Percentiles rank a stretch among this genome's conserved stretches.
These are phyloP conservation scores for Citropsis articulata DNA, from an alignment of 345 rosid species.

Conservation along the genomic window DNA sequence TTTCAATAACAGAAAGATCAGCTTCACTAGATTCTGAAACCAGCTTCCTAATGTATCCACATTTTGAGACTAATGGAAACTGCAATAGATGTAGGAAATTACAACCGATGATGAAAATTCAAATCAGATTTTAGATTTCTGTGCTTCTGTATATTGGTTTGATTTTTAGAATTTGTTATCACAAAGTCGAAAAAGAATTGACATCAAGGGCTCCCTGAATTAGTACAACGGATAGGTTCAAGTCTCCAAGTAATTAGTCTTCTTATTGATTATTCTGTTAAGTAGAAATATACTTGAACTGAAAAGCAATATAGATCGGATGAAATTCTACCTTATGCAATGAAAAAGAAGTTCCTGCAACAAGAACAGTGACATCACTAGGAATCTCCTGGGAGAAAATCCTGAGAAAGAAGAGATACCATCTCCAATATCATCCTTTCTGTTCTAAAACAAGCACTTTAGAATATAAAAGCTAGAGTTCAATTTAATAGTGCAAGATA, in stretches of 20 bases:
- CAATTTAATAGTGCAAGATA: neutral
- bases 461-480: neutral
- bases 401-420: constrained; percentile 44
- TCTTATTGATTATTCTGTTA: neutral
- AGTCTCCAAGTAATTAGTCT: neutral
- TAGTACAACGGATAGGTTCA: neutral
- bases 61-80: constrained; percentile 82
- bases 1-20: constrained; percentile 47
- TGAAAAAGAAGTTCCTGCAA: constrained; percentile 71
- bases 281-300: neutral
- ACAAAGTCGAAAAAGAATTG: neutral
- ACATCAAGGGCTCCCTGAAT: neutral
- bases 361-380: constrained; percentile 78
- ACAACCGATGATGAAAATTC: neutral
- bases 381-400: constrained; percentile 94
- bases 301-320: neutral
- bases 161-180: neutral
- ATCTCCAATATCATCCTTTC: neutral
- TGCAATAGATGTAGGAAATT: constrained; percentile 32
- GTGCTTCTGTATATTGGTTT: neutral
- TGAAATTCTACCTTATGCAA: constrained; percentile 64
- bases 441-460: neutral
- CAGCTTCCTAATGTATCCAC: constrained; percentile 67
- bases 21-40: constrained; percentile 60
- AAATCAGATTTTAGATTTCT: neutral